Conservation (phyloP, 768 basidiomycete genomes). For the Lactarius hengduanensis region DNA sequence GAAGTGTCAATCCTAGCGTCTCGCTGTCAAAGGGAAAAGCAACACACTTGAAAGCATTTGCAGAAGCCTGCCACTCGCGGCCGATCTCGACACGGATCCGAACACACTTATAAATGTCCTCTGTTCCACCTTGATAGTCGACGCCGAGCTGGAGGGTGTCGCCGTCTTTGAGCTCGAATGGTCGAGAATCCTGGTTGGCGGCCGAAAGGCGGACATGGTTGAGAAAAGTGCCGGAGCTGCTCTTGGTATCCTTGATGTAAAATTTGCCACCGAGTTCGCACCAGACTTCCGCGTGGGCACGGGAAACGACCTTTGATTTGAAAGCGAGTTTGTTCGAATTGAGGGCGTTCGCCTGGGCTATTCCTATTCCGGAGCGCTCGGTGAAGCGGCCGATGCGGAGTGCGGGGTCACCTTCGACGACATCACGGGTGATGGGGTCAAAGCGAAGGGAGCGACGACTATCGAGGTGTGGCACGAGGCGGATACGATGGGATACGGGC, state of each 20-base stretch:
- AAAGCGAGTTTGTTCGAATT: slow-evolving; percentile 88
- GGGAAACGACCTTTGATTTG: slow-evolving; percentile 91
- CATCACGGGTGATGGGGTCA: slow-evolving; percentile 87
- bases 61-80: slow-evolving; percentile 84
- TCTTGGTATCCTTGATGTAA: slow-evolving; percentile 88
- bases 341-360: slow-evolving; percentile 63
- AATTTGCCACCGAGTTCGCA: slow-evolving; percentile 66
- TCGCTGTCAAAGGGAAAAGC: slow-evolving; percentile 13
- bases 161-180: slow-evolving; percentile 83
- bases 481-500: slow-evolving; percentile 64
- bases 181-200: slow-evolving; percentile 76
- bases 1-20: not conserved
- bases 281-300: slow-evolving; percentile 96
- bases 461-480: slow-evolving; percentile 95
- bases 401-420: slow-evolving; percentile 62
- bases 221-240: slow-evolving; percentile 88
- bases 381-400: slow-evolving; percentile 95
- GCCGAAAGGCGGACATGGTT: slow-evolving; percentile 90
- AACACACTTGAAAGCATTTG: slow-evolving; percentile 89
- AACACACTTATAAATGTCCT: slow-evolving; percentile 96
- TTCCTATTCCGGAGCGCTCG: slow-evolving; percentile 69
- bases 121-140: slow-evolving; percentile 95
- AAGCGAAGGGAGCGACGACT: slow-evolving; percentile 85
- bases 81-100: slow-evolving; percentile 92
- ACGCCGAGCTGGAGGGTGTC: slow-evolving; percentile 94